Base-by-base conservation (phyloP, 2,329 filamentous ascomycete genomes). In the Arthroderma sp. region DNA sequence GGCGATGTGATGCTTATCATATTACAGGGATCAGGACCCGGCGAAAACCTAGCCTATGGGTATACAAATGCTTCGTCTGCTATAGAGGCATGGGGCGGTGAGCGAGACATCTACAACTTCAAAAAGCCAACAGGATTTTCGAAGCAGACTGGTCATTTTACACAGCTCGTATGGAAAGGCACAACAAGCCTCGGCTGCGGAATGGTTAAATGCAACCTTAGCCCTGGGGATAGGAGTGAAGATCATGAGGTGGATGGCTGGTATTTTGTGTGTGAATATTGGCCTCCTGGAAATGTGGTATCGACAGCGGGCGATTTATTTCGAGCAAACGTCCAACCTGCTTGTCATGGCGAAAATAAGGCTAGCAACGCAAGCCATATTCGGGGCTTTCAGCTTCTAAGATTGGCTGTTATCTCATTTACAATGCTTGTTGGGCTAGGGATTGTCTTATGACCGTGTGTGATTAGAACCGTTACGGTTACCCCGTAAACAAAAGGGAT, bases 1-100 rank as follows among this genome's bases (percentile, higher is more conserved):
- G n/a, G 7, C 28, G 28, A 31, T 7, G 13, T 2, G 23, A 9
- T 5, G n/a, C n/a, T 21, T 21, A 47, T 47, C 43, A 3, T n/a
- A 21, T 11, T 21, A 44, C 43, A 59, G 58, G 9, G 21, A 4
- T 31, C 38, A 15, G 21, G 23, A 2, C 54, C 83, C 61, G 87
- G 87, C 64, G 87, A 91, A 72, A 91, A 90, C 70, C 77, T 91
- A 2, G 85, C 85, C 6, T 75, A 82, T 3, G 86, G 85, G 2
- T 88, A 82, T 66, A 61, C 74, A 0, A 82, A 85, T 65, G 79
- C 78, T 1, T 78, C 78, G 0, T 73, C 76, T 2, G 77, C 79
- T 54, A 74, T 90, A n/a, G 78, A 81, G 47, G 79, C 77, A 1
- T 90, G 86, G 86, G 86, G 81, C 17, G 63, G 77, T 61, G 83